These are phyloP conservation scores for Aspergillus saccharolyticus DNA, from an alignment of 495 filamentous ascomycete species.

Conservation along the genomic window DNA sequence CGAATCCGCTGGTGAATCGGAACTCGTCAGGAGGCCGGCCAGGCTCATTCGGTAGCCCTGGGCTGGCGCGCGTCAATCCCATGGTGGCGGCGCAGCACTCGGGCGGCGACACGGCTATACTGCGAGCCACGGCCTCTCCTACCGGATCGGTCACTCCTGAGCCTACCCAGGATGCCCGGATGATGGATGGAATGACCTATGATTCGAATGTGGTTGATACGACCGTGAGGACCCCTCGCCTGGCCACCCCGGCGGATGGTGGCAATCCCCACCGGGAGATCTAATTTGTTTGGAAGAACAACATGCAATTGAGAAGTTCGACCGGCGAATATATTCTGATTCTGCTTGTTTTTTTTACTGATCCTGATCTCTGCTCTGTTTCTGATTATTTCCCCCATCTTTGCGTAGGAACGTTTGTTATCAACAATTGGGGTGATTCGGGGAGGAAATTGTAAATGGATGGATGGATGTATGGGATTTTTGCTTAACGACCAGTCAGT, in stretches of 20 bases:
- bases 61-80: slow-evolving; percentile 24
- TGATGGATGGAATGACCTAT: slow-evolving; percentile 54
- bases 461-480: neutral
- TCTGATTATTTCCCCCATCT: too few species aligned
- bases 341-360: too few species aligned
- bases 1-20: slow-evolving; percentile 29
- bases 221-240: slow-evolving; percentile 40
- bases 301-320: too few species aligned
- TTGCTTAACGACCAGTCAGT: neutral
- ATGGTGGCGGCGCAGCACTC: slow-evolving; percentile 23
- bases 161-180: slow-evolving; percentile 41
- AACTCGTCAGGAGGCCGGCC: slow-evolving; percentile 33
- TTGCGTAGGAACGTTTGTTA: too few species aligned
- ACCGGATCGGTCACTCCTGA: slow-evolving; percentile 39
- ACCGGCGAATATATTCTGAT: too few species aligned
- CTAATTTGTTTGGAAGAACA: neutral
- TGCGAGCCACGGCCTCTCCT: slow-evolving; percentile 23
- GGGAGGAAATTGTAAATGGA: neutral
- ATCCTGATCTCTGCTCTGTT: too few species aligned
- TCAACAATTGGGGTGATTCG: neutral
- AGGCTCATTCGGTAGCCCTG: slow-evolving; percentile 34
- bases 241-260: slow-evolving; percentile 25
- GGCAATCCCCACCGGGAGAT: slow-evolving; percentile 2
- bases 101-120: slow-evolving; percentile 29
- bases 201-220: slow-evolving; percentile 51